phyloP scores from a whole-genome alignment of 805 yeast genomes.

The Candida berthetii region DNA sequence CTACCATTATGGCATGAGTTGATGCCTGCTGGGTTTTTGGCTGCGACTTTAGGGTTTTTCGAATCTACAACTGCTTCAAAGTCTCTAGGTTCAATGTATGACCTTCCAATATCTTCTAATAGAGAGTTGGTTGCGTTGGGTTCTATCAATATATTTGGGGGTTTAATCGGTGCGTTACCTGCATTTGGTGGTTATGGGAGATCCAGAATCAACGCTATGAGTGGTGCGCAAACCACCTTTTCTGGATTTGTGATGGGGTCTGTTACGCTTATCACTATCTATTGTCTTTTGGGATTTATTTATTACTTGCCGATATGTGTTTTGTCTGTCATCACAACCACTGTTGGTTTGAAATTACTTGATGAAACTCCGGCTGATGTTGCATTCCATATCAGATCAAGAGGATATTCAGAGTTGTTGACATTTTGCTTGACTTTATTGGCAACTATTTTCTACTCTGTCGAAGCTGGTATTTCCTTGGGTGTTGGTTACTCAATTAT shows the following conservation, averaged over 20 bases:
- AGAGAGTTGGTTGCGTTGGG: constrained; percentile 92
- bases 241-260: constrained; percentile 84
- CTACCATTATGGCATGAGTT: constrained; percentile 45
- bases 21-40: constrained; percentile 65
- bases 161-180: constrained; percentile 59
- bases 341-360: constrained; percentile 68
- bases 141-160: constrained; percentile 55
- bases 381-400: constrained; percentile 61
- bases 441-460: constrained; percentile 65
- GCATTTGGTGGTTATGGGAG: constrained; percentile 96
- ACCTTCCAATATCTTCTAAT: constrained; percentile 72
- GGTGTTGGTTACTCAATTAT: constrained; percentile 79
- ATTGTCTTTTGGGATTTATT: constrained; percentile 53
- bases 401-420: constrained; percentile 72
- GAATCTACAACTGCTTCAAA: constrained; percentile 93
- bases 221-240: constrained; percentile 82
- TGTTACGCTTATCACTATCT: constrained; percentile 60
- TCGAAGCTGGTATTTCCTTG: constrained; percentile 86
- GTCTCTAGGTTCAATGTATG: constrained; percentile 69
- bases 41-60: constrained; percentile 85
- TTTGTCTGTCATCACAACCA: constrained; percentile 71
- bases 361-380: constrained; percentile 85
- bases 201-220: constrained; percentile 78
- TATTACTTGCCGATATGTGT: constrained; percentile 75
- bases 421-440: constrained; percentile 61